Base-by-base conservation (phyloP, 441 rosid genomes). In the Melastoma candidum region DNA sequence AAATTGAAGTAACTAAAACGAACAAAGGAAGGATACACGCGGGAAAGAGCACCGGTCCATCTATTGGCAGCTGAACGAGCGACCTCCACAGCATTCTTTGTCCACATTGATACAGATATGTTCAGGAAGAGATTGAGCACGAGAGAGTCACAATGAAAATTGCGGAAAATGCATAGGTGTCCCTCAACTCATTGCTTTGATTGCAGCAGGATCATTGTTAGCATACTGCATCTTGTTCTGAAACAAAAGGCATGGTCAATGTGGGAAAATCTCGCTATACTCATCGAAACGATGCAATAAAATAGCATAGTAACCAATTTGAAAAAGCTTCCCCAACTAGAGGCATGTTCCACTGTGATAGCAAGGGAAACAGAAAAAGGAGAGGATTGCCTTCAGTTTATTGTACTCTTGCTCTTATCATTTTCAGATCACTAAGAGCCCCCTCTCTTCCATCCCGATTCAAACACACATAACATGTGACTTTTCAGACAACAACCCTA, bases 171-270 rank as follows among this genome's bases (percentile, higher is more conserved):
- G 46, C n/a, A 27, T 32, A 17, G 60, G 58, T 46, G 55, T 29
- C 56, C 56, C 80, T 70, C 53, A 69, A 88, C 97, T 80, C 89
- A 71, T 88, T 75, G 82, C 77, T 70, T 87, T 90, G 44, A 87
- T 66, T 55, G 94, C 82, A 67, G 97, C 95, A 25, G 96, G 98
- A 78, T 88, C 97, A 51, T 92, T 85, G 63, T 92, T 87, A 26
- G 94, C 84, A 71, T 82, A 85, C n/a, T 84, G 87, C 90, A 80
- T 72, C 80, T 85, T 95, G 56, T 76, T 82, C 98, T 90, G 76
- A 58, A 59, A 46, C 63, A 45, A 53, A 54, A 54, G 51, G 50
- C 3, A 52, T 66, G 39, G 71, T 48, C 56, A 56, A 47, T 52
- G 52, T 12, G 17, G 22, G 60, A 65, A 3, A 56, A 55, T 48